Evolutionary conservation across 345 rosid species (phyloP).

Genomic region (Odontarrhena argentea): DNA sequence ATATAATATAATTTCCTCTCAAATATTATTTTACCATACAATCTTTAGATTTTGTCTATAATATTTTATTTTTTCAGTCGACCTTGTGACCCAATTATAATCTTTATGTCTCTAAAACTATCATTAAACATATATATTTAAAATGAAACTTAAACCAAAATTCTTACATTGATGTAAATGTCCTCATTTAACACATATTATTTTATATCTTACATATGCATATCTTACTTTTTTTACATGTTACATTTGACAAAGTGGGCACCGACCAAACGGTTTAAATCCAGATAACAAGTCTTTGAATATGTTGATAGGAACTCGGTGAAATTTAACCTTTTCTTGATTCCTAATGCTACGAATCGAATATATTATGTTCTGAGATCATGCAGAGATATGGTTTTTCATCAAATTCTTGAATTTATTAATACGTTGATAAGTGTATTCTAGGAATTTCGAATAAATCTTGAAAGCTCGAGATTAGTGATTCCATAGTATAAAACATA

Average conservation of each 20-base stretch:
- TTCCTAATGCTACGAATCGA: slow-evolving; percentile 26
- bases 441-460: slow-evolving; percentile 27
- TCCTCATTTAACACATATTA: neutral
- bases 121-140: neutral
- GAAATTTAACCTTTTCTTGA: slow-evolving; percentile 17
- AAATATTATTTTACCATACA: too few relatives aligned
- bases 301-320: slow-evolving; percentile 30
- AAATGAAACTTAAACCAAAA: neutral
- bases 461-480: slow-evolving; percentile 3
- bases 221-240: neutral
- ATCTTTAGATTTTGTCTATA: too few relatives aligned
- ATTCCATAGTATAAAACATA: slow-evolving; percentile 3
- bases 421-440: slow-evolving; percentile 15
- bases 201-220: neutral
- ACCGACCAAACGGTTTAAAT: neutral
- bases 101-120: too few relatives aligned
- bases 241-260: slow-evolving; percentile 1
- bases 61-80: too few relatives aligned
- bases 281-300: slow-evolving; percentile 18
- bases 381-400: slow-evolving; percentile 35
- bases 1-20: too few relatives aligned
- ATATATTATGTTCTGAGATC: slow-evolving; percentile 19
- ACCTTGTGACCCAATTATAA: too few relatives aligned
- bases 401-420: slow-evolving; percentile 25
- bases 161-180: neutral